Evolutionary conservation across 2,329 filamentous ascomycete species (phyloP), one percentile per base, ranked within the genome.

Genomic region (Ophiostoma fasciatum): DNA sequence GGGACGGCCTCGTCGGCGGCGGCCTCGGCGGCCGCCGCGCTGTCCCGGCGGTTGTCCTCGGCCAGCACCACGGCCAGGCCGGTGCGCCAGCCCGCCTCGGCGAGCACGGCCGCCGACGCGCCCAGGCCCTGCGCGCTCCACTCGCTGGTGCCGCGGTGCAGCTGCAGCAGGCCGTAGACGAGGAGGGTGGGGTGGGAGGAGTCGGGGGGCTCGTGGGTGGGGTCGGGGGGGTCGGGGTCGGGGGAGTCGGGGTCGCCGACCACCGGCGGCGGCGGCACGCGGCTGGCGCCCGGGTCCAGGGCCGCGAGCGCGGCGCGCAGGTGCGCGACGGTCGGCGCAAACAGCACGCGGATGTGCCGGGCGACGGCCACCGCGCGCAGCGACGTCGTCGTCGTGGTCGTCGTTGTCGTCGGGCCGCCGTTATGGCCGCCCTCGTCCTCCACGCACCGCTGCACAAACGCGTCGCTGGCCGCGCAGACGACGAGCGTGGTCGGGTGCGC

Each of bases 91-190:
- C 74, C 75, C 3, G 69, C 64, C 39, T 83, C 78, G 8, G 82
- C 66, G 2, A 81, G 54, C 0, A 62, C 57, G 2, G 79, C 66
- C n/a, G 74, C 62, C 1, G 74, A 76, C 39, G 65, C 64, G 15
- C 70, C 65, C 11, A 87, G 52, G 0, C 80, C 82, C 54, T 85
- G 81, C 0, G 75, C 78, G 34, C 78, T 84, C 70, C 79, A 85
- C 41, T 82, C 77, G 42, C 74, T 74, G 1, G 77, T 80, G 36
- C 71, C 64, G 18, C 70, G 66, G 51, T 87, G 82, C 28, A 81
- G 53, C 15, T 66, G 59, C 13, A 85, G 49, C 28, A 80, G 63
- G 34, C 78, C 75, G 46, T 82, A 78, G 1, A 81, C 55, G 2
- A 82, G 52, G 4, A 84, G 56, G 8, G 23, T 35, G 26, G 35